phyloP scores from a whole-genome alignment of 441 rosid genomes.

The Eruca vesicaria region DNA sequence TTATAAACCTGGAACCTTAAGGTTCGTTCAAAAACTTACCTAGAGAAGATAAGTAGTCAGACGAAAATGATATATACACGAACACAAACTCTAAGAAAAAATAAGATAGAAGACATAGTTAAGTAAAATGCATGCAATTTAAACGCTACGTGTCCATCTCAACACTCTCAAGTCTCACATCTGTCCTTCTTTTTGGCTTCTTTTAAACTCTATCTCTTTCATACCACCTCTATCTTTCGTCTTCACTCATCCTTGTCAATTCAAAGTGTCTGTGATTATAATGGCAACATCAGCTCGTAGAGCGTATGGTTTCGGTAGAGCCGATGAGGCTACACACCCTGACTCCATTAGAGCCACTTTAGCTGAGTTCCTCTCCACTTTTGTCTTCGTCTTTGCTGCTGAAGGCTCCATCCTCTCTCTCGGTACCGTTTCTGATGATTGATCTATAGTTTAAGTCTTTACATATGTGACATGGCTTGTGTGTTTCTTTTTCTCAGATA shows the following conservation, averaged over 20 bases:
- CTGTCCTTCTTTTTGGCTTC: constrained; percentile 50
- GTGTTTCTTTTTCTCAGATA: constrained; percentile 44
- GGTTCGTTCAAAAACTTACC: background rate
- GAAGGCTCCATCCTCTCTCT: constrained; percentile 85
- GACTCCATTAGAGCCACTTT: constrained; percentile 71
- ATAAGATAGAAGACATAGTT: background rate
- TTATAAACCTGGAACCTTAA: background rate
- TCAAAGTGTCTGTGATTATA: background rate
- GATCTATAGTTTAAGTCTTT: background rate
- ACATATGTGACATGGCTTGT: background rate
- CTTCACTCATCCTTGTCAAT: background rate
- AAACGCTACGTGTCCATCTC: constrained; percentile 47
- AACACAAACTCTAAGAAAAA: background rate
- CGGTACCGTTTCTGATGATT: constrained; percentile 42
- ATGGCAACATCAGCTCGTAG: constrained; percentile 50
- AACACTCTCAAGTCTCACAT: constrained; percentile 38
- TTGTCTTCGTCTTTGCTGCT: constrained; percentile 75
- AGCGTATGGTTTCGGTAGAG: constrained; percentile 57
- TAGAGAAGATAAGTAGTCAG: constrained; percentile 21
- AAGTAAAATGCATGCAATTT: constrained; percentile 33
- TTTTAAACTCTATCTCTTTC: constrained; percentile 21
- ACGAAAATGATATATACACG: background rate
- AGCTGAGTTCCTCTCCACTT: constrained; percentile 76
- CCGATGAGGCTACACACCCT: constrained; percentile 75
- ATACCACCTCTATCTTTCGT: constrained; percentile 13